phyloP scores from a whole-genome alignment of 2,329 filamentous ascomycete species.

The Neonectria sp. region DNA sequence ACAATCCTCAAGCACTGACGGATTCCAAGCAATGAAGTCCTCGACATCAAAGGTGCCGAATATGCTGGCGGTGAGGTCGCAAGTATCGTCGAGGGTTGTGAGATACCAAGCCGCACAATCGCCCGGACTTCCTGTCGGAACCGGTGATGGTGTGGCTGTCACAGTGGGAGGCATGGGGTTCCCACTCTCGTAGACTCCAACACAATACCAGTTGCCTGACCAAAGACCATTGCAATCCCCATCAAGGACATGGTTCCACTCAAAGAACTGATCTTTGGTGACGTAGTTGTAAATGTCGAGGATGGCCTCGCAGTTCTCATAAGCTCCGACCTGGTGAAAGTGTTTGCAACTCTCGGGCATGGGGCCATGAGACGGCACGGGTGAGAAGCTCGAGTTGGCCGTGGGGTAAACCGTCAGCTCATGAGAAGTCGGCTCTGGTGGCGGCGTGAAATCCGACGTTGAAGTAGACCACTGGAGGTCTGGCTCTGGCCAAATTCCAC shows the following conservation, averaged over 20 bases:
- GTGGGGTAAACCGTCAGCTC: rapidly evolving
- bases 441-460: constrained; percentile 16
- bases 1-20: too few relatives aligned
- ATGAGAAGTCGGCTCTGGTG: rapidly evolving
- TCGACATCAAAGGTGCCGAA: too few relatives aligned
- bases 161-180: not conserved
- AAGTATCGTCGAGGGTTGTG: not conserved
- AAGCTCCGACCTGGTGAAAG: not conserved
- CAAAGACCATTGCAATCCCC: constrained; percentile 13
- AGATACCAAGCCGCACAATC: constrained; percentile 17
- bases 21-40: too few relatives aligned
- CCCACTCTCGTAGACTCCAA: not conserved
- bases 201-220: constrained; percentile 16
- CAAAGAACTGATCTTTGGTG: not conserved
- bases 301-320: not conserved
- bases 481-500: not conserved
- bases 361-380: not conserved
- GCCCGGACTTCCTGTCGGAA: not conserved
- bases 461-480: too few relatives aligned
- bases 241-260: constrained; percentile 1
- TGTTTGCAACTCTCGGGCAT: not conserved
- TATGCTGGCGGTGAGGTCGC: not conserved
- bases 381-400: not conserved
- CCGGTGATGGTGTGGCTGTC: not conserved
- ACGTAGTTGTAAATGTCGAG: constrained; percentile 3